Evolutionary conservation across 2,329 filamentous ascomycete genomes (phyloP).

Genomic region (Colletotrichum higginsianum): DNA sequence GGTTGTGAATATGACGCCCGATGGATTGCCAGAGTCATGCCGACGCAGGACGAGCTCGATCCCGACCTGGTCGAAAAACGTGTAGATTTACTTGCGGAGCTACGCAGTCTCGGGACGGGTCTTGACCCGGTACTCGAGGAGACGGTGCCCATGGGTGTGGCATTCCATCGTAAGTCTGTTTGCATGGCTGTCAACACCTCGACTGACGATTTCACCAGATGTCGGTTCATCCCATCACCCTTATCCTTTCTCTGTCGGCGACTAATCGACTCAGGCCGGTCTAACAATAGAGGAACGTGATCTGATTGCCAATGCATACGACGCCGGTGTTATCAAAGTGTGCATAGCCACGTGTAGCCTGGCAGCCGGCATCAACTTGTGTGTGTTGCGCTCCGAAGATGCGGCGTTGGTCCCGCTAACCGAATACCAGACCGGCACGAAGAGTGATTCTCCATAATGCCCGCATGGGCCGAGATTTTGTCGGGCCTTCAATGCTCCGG

Average conservation of each 20-base stretch:
- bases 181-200: no score
- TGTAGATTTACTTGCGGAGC: constrained; percentile 74
- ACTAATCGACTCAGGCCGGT: constrained; percentile 65
- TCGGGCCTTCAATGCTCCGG: constrained; percentile 84
- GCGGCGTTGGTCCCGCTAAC: constrained; percentile 34
- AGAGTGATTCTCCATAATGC: constrained; percentile 83
- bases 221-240: constrained; percentile 46
- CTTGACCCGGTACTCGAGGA: constrained; percentile 76
- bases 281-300: constrained; percentile 84
- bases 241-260: not conserved
- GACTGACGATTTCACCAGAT: constrained; percentile 49
- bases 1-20: constrained; percentile 78
- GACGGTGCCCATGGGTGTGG: constrained; percentile 77
- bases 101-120: constrained; percentile 76
- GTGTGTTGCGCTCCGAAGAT: constrained; percentile 33
- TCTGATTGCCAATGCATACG: constrained; percentile 79
- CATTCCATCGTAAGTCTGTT: constrained; percentile 76
- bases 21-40: constrained; percentile 78
- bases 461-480: constrained; percentile 81
- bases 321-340: constrained; percentile 76
- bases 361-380: constrained; percentile 86
- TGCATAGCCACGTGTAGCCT: constrained; percentile 85
- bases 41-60: constrained; percentile 62
- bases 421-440: constrained; percentile 66
- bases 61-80: constrained; percentile 68